Base-by-base conservation (phyloP, 2,329 filamentous ascomycete genomes). In the Onygena corvina region DNA sequence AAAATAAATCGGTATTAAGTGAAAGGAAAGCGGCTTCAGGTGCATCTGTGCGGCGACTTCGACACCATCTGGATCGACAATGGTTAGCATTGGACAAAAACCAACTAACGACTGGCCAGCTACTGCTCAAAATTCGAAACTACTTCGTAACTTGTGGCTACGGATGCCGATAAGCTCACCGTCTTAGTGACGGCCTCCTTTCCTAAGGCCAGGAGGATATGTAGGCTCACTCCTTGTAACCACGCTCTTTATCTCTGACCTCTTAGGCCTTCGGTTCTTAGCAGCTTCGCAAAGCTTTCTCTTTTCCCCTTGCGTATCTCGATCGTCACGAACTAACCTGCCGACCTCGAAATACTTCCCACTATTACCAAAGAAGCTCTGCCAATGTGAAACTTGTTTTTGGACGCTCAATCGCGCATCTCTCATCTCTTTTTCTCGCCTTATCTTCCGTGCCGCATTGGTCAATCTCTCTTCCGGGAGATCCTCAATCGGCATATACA, bases 321-420 rank as follows among this genome's bases (percentile, higher is more conserved):
- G 71, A 51, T 77, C 74, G 52, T 79, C 73, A 55, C 71, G 68
- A 64, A 79, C 74, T 11, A 96, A 77, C 62, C 75, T 77, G 2
- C 92, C 92, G 3, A 93, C 84, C 67, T 79, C 77, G 54, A 79
- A 77, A 68, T 96, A 96, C 70, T 86, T 87, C 61, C 82, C 77
- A 62, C 80, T 85, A 50, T 83, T 84, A 51, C 68, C 74, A 61
- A 95, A 96, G 69, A 96, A 87, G 47, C 76, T 73, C 52, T 83
- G 80, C 92, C 89, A 96, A 66, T 90, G 82, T 62, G 76, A 71
- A 50, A 98, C 71, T 9, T 79, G 78, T 18, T 80, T 76, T 52
- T 78, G 65, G 1, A 86, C 83, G 64, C 79, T 76, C 56, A 76
- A 69, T 65, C 70, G 72, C 20, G 89, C 90, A 46, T 74, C 69